Percentiles rank a stretch among this genome's conserved stretches.
Evolutionary conservation across 2,329 filamentous ascomycete species (phyloP).

Genomic region (Corinectria fuckeliana): DNA sequence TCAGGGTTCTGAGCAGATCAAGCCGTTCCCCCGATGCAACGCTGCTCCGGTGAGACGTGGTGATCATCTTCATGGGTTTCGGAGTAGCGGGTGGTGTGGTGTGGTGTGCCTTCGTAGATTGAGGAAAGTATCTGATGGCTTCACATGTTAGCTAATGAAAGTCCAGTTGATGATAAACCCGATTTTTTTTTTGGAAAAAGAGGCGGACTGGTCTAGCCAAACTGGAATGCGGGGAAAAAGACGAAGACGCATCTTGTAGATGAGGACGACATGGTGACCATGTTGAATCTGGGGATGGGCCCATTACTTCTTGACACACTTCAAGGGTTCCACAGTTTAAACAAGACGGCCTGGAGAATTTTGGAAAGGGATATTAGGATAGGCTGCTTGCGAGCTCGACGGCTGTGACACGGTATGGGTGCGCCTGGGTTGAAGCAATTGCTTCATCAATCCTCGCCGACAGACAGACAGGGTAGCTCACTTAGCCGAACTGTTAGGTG

Average conservation of each 20-base stretch:
- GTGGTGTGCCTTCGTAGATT: background rate
- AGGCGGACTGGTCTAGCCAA: background rate
- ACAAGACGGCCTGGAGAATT: background rate
- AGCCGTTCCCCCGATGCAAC: background rate
- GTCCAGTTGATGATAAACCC: background rate
- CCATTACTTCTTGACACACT: background rate
- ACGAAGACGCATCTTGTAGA: background rate
- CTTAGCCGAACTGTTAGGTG: background rate
- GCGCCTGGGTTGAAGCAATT: background rate
- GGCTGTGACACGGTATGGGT: too few species aligned
- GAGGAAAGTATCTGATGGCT: background rate
- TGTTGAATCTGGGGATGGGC: constrained; percentile 1
- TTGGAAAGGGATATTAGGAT: background rate
- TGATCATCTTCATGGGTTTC: background rate
- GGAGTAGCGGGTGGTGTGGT: constrained; percentile 1
- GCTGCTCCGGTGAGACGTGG: background rate
- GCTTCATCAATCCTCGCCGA: background rate
- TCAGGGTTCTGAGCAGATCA: background rate
- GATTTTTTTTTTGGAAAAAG: background rate
- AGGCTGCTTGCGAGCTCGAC: background rate
- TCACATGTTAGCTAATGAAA: constrained; percentile 9
- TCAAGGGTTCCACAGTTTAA: background rate
- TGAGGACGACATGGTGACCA: background rate
- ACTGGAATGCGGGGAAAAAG: constrained; percentile 14
- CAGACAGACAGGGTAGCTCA: background rate